These are phyloP conservation scores for Phialophora macrospora DNA, from an alignment of 2,329 filamentous ascomycete species.

Conservation along the genomic window DNA sequence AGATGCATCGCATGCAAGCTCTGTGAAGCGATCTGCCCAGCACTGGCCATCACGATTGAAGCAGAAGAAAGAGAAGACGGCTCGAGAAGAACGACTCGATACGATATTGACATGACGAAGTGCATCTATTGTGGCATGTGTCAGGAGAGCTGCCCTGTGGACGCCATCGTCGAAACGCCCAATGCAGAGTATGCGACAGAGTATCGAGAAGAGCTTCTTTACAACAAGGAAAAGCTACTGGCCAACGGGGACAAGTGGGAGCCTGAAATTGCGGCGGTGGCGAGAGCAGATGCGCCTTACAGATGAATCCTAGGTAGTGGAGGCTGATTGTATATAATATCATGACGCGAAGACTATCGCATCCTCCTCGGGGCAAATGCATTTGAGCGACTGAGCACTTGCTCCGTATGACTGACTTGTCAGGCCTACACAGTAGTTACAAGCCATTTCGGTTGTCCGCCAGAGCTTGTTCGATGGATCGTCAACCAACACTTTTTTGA, in stretches of 20 bases:
- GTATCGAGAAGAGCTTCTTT: conserved; percentile 88
- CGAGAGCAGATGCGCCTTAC: conserved; percentile 91
- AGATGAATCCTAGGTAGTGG: conserved; percentile 59
- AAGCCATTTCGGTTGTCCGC: background rate
- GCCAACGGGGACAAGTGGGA: conserved; percentile 97
- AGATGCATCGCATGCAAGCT: conserved; percentile 99
- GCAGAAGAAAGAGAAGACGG: conserved; percentile 97
- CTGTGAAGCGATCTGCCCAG: conserved; percentile 97
- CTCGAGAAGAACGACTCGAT: conserved; percentile 90
- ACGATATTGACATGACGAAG: conserved; percentile 99
- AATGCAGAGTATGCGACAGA: conserved; percentile 78
- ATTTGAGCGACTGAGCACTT: conserved; percentile 9
- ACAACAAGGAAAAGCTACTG: conserved; percentile 96
- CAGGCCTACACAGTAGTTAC: background rate
- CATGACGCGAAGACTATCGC: conserved; percentile 2
- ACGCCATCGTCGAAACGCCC: conserved; percentile 82
- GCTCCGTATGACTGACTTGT: background rate
- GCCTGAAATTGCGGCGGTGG: conserved; percentile 89
- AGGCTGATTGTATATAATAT: conserved; percentile 32
- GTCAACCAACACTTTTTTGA: too few species aligned
- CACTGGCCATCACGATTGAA: conserved; percentile 98
- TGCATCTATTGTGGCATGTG: conserved; percentile 99
- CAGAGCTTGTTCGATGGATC: too few species aligned
- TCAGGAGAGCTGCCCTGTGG: conserved; percentile 97
- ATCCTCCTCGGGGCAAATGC: conserved; percentile 3